Base-by-base conservation (phyloP, 179 eudicot species). In the Spergularia azorica region DNA sequence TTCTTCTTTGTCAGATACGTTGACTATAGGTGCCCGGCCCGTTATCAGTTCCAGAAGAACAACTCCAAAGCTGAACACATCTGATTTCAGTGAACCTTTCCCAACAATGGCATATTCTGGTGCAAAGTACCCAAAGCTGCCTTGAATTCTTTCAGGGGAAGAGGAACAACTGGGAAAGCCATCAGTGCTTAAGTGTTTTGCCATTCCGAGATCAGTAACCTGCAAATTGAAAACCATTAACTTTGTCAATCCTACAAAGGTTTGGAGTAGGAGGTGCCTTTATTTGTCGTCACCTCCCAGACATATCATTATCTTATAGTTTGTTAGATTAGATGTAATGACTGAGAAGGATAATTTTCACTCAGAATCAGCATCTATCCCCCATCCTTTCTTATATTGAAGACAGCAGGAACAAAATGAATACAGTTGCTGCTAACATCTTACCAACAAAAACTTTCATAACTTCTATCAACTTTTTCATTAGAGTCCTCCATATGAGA, bases 131-230 rank as follows among this genome's bases (percentile, higher is more conserved):
- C 98, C 98, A 84, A 95, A 95, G 15, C 97, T 95, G 66, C 98
- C 98, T 79, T 91, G 95, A 89, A 95, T 88, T 84, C 97, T 87
- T 56, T 88, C 97, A 32, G 98, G 98, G 58, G 98, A 95, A 79
- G 90, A 88, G 71, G 97, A 83, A 73, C 86, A 82, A 79, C 98
- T 95, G 41, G 85, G 86, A 52, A 83, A 74, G 56, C 88, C 98
- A 79, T 95, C 98, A 71, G 62, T 77, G 64, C 76, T 90, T 59
- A 93, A 81, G 78, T 81, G 87, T 83, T 91, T 93, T 21, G 98
- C 97, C 97, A 95, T 90, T 65, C 98, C 98, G 63, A 93, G 97
- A 88, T 95, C 98, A 72, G 97, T 95, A 76, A 95, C 90, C 98
- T 95, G 86, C 86, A 84, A 14, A 66, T 71, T 66, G n/a, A n/a